phyloP scores from a whole-genome alignment of 495 filamentous ascomycete species.

The Friedmanniomyces simplex region DNA sequence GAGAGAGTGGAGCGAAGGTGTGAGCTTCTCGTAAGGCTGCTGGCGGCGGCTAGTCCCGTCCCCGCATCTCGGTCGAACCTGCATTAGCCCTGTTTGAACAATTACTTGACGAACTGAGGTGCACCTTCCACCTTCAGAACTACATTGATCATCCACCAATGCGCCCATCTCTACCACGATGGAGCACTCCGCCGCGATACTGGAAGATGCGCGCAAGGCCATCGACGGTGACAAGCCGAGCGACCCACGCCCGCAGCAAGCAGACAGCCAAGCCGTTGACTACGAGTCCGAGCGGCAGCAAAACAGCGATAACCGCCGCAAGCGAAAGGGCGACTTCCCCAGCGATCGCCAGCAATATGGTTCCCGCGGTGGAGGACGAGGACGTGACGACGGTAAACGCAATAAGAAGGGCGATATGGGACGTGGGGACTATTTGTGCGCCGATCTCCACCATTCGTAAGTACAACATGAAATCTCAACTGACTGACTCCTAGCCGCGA shows the following conservation, averaged over 20 bases:
- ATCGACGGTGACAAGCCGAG: not conserved
- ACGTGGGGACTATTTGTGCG: constrained; percentile 54
- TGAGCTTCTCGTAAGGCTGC: not conserved
- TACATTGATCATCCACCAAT: not conserved
- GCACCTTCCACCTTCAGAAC: no score
- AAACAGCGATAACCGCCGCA: constrained; percentile 9
- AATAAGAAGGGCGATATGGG: constrained; percentile 58
- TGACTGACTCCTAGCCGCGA: constrained; percentile 52
- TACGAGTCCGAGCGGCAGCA: not conserved
- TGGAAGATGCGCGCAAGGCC: constrained; percentile 14
- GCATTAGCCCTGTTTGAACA: no score
- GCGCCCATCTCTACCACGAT: constrained; percentile 1
- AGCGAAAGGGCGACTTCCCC: constrained; percentile 10
- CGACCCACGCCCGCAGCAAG: not conserved
- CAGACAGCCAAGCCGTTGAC: not conserved
- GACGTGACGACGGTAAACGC: constrained; percentile 28
- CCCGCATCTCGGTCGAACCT: no score
- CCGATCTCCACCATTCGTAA: not conserved
- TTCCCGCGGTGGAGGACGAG: not conserved
- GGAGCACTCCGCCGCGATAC: constrained; percentile 16
- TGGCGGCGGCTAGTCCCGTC: not conserved
- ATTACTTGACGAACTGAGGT: not conserved
- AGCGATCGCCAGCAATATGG: constrained; percentile 1
- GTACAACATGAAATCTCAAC: constrained; percentile 1
- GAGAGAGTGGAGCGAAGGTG: no score